Percentiles rank a stretch among this genome's conserved stretches.
These are phyloP conservation scores for Zymoseptoria pseudotritici DNA, from an alignment of 2,329 filamentous ascomycete genomes.

Conservation along the genomic window DNA sequence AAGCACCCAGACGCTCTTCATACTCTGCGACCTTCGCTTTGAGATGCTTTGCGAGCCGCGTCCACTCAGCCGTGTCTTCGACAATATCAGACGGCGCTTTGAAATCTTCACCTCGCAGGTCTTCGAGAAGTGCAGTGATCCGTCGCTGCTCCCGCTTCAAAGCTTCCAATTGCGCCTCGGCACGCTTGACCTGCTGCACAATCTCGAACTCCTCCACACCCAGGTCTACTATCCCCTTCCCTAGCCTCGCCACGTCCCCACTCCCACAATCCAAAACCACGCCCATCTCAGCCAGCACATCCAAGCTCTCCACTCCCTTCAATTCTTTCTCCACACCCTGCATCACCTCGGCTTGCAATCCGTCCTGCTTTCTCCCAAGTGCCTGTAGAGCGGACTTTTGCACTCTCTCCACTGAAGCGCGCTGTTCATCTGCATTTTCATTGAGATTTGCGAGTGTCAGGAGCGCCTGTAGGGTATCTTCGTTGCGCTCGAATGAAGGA, in stretches of 20 bases:
- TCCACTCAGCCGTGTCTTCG: slow-evolving; percentile 66
- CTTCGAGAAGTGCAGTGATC: slow-evolving; percentile 16
- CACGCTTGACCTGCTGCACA: slow-evolving; percentile 21
- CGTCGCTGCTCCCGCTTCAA: slow-evolving; percentile 20
- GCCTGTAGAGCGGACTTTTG: slow-evolving; percentile 55
- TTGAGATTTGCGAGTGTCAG: slow-evolving; percentile 68
- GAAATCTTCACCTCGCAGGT: slow-evolving; percentile 27
- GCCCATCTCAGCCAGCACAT: slow-evolving; percentile 32
- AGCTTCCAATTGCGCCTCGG: slow-evolving; percentile 17
- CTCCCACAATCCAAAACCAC: slow-evolving; percentile 30
- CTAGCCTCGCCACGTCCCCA: slow-evolving; percentile 20
- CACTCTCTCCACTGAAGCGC: slow-evolving; percentile 48
- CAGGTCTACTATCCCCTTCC: slow-evolving; percentile 10
- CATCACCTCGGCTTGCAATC: slow-evolving; percentile 13
- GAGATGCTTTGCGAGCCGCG: slow-evolving; percentile 62
- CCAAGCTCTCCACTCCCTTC: slow-evolving; percentile 25
- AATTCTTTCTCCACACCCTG: slow-evolving; percentile 14
- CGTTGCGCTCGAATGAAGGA: slow-evolving; percentile 77
- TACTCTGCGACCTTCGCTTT: slow-evolving; percentile 62
- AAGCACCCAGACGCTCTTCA: slow-evolving; percentile 27
- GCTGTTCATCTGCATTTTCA: slow-evolving; percentile 68
- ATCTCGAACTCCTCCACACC: slow-evolving; percentile 21
- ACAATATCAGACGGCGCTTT: slow-evolving; percentile 50
- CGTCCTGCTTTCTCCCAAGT: slow-evolving; percentile 29
- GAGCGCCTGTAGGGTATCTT: slow-evolving; percentile 69